These are phyloP conservation scores for Russula brevipes DNA, from an alignment of 768 basidiomycete species.

Conservation along the genomic window DNA sequence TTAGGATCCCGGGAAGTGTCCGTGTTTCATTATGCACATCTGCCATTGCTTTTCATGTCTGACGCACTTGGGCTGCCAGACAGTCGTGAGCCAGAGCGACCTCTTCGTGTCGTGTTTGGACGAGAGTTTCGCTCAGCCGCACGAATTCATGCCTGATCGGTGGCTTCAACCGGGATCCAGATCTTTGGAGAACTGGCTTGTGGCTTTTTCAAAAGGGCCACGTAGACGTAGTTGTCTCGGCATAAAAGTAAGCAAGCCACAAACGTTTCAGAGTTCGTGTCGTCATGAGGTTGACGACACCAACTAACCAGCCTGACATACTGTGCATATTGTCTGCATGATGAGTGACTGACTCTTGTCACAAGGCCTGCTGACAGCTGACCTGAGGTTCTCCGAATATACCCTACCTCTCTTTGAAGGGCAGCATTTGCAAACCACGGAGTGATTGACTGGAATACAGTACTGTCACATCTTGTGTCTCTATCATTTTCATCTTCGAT, in stretches of 20 bases:
- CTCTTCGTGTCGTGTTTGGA: slow-evolving; percentile 17
- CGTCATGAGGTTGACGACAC: not conserved
- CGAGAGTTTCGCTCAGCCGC: slow-evolving; percentile 17
- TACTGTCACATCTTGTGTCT: no score
- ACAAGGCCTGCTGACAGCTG: no score
- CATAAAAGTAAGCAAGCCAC: slow-evolving; percentile 22
- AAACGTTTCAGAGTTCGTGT: not conserved
- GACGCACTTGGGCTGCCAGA: not conserved
- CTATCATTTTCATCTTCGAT: no score
- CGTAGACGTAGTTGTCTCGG: slow-evolving; percentile 25
- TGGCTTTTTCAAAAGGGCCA: slow-evolving; percentile 26
- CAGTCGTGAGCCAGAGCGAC: slow-evolving; percentile 16
- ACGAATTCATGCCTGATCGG: slow-evolving; percentile 23
- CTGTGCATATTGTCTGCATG: no score
- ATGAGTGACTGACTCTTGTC: no score
- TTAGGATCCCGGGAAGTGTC: slow-evolving; percentile 13
- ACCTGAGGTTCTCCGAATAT: no score
- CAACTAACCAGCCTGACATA: no score
- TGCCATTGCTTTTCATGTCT: no score
- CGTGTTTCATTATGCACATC: not conserved
- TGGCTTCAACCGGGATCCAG: slow-evolving; percentile 19
- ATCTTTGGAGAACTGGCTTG: slow-evolving; percentile 19
- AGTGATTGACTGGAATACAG: no score
- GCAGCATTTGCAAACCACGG: no score
- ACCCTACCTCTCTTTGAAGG: no score